Percentiles rank a stretch among this genome's conserved stretches.
Evolutionary conservation across 2,329 filamentous ascomycete genomes (phyloP).

Genomic region (Blastomyces silverae): DNA sequence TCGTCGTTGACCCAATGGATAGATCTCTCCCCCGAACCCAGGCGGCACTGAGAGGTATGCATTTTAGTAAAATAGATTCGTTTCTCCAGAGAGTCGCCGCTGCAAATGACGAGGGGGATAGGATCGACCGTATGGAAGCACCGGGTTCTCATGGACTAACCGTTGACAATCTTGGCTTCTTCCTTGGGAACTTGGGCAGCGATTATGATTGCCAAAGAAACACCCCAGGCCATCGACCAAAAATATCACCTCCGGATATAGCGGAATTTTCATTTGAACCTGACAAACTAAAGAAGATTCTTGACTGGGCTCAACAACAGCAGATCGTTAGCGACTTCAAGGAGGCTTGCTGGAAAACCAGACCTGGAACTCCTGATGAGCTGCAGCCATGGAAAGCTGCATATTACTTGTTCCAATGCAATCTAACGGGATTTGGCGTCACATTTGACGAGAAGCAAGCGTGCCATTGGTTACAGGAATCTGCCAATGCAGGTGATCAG

Average conservation of each 20-base stretch:
- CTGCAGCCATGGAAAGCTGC: constrained; percentile 13
- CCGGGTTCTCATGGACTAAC: constrained; percentile 3
- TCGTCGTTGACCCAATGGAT: background rate
- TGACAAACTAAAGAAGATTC: background rate
- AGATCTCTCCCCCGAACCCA: constrained; percentile 6
- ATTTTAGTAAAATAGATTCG: background rate
- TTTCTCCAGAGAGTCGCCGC: constrained; percentile 4
- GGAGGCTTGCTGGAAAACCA: background rate
- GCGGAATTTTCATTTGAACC: constrained; percentile 11
- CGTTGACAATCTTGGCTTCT: constrained; percentile 7
- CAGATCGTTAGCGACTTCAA: constrained; percentile 1
- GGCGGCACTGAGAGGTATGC: constrained; percentile 7
- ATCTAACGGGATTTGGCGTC: constrained; percentile 11
- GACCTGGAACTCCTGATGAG: background rate
- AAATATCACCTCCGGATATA: constrained; percentile 10
- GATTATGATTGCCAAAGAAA: constrained; percentile 13
- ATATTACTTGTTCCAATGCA: constrained; percentile 10
- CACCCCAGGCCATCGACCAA: constrained; percentile 4
- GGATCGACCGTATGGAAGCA: background rate
- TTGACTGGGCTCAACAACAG: constrained; percentile 9
- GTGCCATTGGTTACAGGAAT: constrained; percentile 4
- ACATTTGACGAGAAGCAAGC: constrained; percentile 6
- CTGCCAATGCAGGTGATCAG: constrained; percentile 8
- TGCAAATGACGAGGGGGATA: background rate
- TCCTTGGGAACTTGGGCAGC: constrained; percentile 5